These are phyloP conservation scores for Eimeria falciformis DNA, from an alignment of 169 alveolate species.

Conservation along the genomic window DNA sequence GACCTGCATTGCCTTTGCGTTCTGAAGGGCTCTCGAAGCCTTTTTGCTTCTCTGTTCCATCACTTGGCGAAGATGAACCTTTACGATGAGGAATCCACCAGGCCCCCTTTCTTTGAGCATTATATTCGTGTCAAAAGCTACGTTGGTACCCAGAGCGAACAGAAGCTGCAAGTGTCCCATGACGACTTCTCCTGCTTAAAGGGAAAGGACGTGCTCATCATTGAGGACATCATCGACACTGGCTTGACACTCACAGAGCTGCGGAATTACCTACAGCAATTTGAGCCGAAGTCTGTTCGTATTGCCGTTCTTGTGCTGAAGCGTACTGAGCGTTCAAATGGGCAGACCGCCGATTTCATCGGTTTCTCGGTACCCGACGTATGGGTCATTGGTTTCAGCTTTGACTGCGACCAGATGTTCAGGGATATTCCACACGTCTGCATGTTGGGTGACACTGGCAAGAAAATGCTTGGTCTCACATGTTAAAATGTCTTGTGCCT, in stretches of 20 bases:
- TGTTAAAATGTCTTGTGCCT: too few species aligned
- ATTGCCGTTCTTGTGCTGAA: slow-evolving; percentile 75
- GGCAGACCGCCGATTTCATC: slow-evolving; percentile 84
- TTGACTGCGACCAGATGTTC: slow-evolving; percentile 82
- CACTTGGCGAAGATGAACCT: slow-evolving; percentile 73
- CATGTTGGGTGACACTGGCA: slow-evolving; percentile 60
- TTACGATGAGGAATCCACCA: slow-evolving; percentile 54
- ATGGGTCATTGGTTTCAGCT: slow-evolving; percentile 84
- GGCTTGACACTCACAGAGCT: slow-evolving; percentile 80
- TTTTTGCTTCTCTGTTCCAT: slow-evolving; percentile 80
- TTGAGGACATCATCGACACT: slow-evolving; percentile 87
- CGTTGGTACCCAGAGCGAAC: slow-evolving; percentile 72
- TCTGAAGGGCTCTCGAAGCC: slow-evolving; percentile 86
- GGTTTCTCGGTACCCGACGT: slow-evolving; percentile 84
- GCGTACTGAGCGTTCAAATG: slow-evolving; percentile 79
- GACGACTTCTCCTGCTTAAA: slow-evolving; percentile 83
- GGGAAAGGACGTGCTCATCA: slow-evolving; percentile 84
- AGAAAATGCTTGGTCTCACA: slow-evolving; percentile 2
- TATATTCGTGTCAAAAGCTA: slow-evolving; percentile 84
- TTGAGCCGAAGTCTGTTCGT: slow-evolving; percentile 79
- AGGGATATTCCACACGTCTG: slow-evolving; percentile 79
- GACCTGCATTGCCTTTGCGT: slow-evolving; percentile 84
- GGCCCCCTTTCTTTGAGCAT: slow-evolving; percentile 82
- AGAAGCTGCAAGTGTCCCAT: slow-evolving; percentile 65
- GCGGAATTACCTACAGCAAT: slow-evolving; percentile 75